Evolutionary conservation across 306 rosid genomes (phyloP).

Genomic region (Astragalus membranaceus): DNA sequence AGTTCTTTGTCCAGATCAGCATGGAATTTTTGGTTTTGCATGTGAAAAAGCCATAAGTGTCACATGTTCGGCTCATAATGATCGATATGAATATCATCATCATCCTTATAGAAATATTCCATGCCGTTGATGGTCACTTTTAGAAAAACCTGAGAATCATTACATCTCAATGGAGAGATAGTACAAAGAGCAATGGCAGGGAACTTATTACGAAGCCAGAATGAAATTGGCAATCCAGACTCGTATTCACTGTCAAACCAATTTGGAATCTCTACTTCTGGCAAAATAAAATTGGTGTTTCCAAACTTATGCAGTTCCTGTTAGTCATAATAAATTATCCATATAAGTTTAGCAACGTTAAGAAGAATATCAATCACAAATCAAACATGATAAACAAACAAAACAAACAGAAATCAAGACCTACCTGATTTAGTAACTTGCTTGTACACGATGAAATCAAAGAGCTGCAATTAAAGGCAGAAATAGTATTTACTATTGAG

Average conservation of each 20-base stretch:
- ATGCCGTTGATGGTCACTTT: neutral
- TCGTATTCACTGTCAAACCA: neutral
- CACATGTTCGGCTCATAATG: neutral
- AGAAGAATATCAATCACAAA: neutral
- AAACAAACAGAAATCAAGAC: neutral
- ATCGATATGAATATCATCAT: no score
- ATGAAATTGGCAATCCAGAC: neutral
- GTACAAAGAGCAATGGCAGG: neutral
- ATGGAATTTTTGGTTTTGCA: no score
- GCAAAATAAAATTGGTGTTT: neutral
- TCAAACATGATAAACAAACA: neutral
- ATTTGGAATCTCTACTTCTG: neutral
- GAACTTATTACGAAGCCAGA: slow-evolving; percentile 12
- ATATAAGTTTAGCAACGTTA: neutral
- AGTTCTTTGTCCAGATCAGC: no score
- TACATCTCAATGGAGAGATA: neutral
- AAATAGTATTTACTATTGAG: no score
- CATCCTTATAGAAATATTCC: neutral
- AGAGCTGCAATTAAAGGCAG: no score
- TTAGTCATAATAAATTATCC: neutral
- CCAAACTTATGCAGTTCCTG: slow-evolving; percentile 1
- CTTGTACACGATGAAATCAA: no score
- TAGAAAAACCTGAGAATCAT: neutral
- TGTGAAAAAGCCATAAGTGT: no score
- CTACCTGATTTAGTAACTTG: neutral